Conservation (phyloP, 2,329 filamentous ascomycete species). For the Fusarium foetens region DNA sequence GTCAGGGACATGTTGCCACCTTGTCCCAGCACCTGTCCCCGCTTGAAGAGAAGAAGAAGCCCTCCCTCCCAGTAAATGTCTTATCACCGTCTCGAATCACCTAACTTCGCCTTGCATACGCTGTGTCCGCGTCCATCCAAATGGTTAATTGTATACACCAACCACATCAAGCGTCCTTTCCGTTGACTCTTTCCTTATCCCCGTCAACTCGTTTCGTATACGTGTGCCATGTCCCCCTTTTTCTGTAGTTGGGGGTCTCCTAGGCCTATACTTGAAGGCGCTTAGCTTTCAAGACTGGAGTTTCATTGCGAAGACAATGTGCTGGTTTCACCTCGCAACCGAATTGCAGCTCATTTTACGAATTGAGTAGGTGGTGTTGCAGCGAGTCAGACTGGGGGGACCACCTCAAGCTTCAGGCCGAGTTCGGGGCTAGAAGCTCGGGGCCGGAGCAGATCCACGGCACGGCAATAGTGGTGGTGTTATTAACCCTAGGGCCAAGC, state of each 20-base stretch:
- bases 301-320: constrained; percentile 26
- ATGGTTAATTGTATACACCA: constrained; percentile 14
- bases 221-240: constrained; percentile 10
- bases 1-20: constrained; percentile 22
- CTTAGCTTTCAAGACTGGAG: constrained; percentile 33
- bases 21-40: constrained; percentile 12
- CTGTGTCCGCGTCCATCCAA: constrained; percentile 15
- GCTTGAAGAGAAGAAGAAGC: neutral
- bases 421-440: constrained; percentile 40
- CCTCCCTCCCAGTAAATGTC: constrained; percentile 12
- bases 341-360: constrained; percentile 29
- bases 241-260: neutral
- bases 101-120: constrained; percentile 35
- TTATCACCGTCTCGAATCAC: constrained; percentile 34
- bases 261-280: constrained; percentile 30
- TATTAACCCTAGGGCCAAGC: constrained; percentile 23
- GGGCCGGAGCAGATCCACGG: constrained; percentile 35
- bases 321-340: constrained; percentile 27
- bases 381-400: constrained; percentile 36
- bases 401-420: constrained; percentile 41
- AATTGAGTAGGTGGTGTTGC: constrained; percentile 32
- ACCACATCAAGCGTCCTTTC: constrained; percentile 20
- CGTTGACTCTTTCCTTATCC: constrained; percentile 7
- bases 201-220: constrained; percentile 17
- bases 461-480: constrained; percentile 17